A percentile compares a stretch with the other conserved stretches of the same genome.
Evolutionary conservation across 768 basidiomycete species (phyloP).

Genomic region (Lentinula sp.): DNA sequence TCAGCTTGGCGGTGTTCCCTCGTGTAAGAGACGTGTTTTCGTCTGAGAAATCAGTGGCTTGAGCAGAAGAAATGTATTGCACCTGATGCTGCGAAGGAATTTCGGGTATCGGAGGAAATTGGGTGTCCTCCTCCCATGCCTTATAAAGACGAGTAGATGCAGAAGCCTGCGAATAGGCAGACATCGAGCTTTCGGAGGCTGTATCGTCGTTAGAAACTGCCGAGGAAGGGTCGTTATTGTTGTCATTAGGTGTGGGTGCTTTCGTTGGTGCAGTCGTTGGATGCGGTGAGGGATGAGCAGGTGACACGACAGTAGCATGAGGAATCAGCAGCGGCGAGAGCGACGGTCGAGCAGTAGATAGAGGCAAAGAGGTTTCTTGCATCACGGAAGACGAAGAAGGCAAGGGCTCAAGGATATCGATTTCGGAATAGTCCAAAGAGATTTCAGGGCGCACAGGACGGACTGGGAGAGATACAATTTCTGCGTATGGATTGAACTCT

Average conservation of each 20-base stretch:
- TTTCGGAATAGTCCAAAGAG: background rate
- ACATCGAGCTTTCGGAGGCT: background rate
- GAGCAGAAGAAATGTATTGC: too few relatives aligned
- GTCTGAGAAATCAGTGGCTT: background rate
- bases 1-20: background rate
- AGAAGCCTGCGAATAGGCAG: conserved; percentile 1
- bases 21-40: background rate
- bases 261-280: background rate
- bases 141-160: background rate
- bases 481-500: background rate
- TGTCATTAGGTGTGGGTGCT: too few relatives aligned
- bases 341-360: background rate
- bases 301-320: background rate
- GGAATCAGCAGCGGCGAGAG: background rate
- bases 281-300: background rate
- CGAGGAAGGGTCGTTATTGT: background rate
- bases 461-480: background rate
- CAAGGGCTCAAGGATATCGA: background rate
- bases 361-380: background rate
- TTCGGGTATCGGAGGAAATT: background rate
- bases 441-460: background rate
- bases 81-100: background rate
- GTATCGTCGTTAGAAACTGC: background rate
- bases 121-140: background rate
- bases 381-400: background rate